Conservation (phyloP, 805 yeast species). For the Cephaloascus fragrans region DNA sequence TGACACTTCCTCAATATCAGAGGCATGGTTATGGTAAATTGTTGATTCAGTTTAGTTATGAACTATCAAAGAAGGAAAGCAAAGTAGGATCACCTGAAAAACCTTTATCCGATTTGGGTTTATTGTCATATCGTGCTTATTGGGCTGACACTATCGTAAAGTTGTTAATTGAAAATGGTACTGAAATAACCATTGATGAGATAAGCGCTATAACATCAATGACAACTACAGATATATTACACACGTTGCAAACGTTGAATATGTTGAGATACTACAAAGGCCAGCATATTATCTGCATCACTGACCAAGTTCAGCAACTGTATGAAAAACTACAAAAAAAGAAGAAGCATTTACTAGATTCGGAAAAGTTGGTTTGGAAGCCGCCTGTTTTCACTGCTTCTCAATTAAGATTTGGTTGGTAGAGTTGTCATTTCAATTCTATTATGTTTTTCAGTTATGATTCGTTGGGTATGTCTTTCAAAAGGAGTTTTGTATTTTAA, state of each 20-base stretch:
- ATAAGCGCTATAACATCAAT: slow-evolving; percentile 78
- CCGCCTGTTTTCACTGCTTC: slow-evolving; percentile 96
- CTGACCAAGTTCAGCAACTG: slow-evolving; percentile 70
- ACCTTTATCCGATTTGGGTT: slow-evolving; percentile 90
- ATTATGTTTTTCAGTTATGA: not conserved
- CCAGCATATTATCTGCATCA: slow-evolving; percentile 78
- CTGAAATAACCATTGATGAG: slow-evolving; percentile 80
- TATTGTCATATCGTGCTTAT: slow-evolving; percentile 85
- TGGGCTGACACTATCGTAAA: slow-evolving; percentile 90
- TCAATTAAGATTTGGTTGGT: slow-evolving; percentile 94
- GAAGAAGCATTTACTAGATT: slow-evolving; percentile 68
- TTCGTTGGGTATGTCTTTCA: too few species aligned
- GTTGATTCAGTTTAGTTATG: slow-evolving; percentile 88
- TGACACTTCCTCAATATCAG: slow-evolving; percentile 94
- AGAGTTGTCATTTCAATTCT: slow-evolving; percentile 6
- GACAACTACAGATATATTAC: slow-evolving; percentile 94
- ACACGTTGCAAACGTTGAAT: slow-evolving; percentile 84
- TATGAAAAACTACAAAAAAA: slow-evolving; percentile 66
- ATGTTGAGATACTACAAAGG: slow-evolving; percentile 91
- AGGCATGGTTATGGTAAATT: slow-evolving; percentile 90
- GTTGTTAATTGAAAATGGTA: slow-evolving; percentile 53
- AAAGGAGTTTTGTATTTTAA: too few species aligned
- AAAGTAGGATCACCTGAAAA: slow-evolving; percentile 97
- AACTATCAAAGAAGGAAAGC: slow-evolving; percentile 76
- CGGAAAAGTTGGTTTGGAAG: slow-evolving; percentile 72